Evolutionary conservation across 768 basidiomycete genomes (phyloP).

Genomic region (Mycena rosella): DNA sequence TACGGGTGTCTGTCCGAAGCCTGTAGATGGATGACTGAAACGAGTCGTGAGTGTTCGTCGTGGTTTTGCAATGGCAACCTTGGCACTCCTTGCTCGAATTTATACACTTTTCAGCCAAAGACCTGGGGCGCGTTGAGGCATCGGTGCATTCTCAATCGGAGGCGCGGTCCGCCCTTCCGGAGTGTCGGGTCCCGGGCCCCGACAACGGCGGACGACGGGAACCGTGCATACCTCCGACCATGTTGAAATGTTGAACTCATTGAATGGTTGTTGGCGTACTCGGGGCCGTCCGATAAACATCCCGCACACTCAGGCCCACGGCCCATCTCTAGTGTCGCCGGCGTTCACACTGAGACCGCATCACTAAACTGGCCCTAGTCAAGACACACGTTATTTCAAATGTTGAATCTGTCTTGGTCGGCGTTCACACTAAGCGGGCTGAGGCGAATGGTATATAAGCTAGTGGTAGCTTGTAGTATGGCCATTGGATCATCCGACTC

Average conservation of each 20-base stretch:
- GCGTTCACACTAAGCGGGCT: not conserved
- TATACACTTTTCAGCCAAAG: too few species aligned
- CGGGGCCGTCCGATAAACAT: slow-evolving; percentile 6
- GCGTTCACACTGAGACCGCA: not conserved
- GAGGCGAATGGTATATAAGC: slow-evolving; percentile 8
- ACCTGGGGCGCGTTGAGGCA: not conserved
- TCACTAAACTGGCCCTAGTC: not conserved
- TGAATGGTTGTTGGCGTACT: not conserved
- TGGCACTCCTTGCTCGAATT: too few species aligned
- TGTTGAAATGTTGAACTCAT: not conserved
- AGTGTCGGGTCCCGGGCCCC: not conserved
- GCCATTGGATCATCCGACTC: slow-evolving; percentile 15
- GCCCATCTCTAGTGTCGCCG: not conserved
- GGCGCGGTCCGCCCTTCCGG: slow-evolving; percentile 1
- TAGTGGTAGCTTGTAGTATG: slow-evolving; percentile 10
- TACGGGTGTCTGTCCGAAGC: too few species aligned
- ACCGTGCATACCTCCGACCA: not conserved
- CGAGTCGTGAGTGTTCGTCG: too few species aligned
- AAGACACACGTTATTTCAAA: slow-evolving; percentile 7
- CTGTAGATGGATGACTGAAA: too few species aligned
- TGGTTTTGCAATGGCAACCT: too few species aligned
- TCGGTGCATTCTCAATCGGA: not conserved
- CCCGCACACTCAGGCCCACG: slow-evolving; percentile 2
- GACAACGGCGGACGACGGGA: slow-evolving; percentile 1
- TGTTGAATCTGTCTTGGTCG: slow-evolving; percentile 1